Conservation (phyloP, 257 asterid species). For the Petunia secreta region DNA sequence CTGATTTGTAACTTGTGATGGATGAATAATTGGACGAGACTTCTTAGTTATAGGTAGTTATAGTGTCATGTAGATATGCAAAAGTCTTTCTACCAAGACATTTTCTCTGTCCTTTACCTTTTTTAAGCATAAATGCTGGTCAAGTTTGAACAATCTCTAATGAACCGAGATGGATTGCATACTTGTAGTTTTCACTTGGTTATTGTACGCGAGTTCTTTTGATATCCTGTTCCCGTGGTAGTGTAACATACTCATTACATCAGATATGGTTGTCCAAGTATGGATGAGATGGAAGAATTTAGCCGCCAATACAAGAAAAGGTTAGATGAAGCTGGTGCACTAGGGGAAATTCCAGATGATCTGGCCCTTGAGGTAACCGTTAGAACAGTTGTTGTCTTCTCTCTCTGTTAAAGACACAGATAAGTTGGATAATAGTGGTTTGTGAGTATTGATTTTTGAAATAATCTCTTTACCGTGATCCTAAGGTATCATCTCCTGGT, state of each 20-base stretch:
- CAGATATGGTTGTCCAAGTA: conserved; percentile 85
- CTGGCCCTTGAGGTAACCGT: conserved; percentile 79
- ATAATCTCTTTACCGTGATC: conserved; percentile 25
- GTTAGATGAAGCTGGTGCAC: conserved; percentile 75
- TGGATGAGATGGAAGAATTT: conserved; percentile 79
- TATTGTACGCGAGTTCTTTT: background rate
- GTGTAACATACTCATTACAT: background rate
- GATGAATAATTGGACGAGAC: conserved; percentile 1
- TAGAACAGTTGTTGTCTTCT: background rate
- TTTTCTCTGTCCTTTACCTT: background rate
- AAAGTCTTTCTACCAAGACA: background rate
- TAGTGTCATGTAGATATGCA: background rate
- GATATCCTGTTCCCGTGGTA: conserved; percentile 8
- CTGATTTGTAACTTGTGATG: conserved; percentile 4
- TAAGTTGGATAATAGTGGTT: background rate
- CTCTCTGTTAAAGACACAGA: background rate
- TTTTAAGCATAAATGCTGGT: background rate
- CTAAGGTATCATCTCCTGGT: conserved; percentile 90
- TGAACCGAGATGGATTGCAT: background rate
- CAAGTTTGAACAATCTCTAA: background rate
- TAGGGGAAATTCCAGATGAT: conserved; percentile 80
- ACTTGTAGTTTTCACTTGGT: conserved; percentile 22
- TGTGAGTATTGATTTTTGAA: background rate
- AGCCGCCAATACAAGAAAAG: conserved; percentile 63
- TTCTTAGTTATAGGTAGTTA: background rate